Evolutionary conservation across 108 stramenopile species (phyloP).

Genomic region (Conticribra weissflogii): DNA sequence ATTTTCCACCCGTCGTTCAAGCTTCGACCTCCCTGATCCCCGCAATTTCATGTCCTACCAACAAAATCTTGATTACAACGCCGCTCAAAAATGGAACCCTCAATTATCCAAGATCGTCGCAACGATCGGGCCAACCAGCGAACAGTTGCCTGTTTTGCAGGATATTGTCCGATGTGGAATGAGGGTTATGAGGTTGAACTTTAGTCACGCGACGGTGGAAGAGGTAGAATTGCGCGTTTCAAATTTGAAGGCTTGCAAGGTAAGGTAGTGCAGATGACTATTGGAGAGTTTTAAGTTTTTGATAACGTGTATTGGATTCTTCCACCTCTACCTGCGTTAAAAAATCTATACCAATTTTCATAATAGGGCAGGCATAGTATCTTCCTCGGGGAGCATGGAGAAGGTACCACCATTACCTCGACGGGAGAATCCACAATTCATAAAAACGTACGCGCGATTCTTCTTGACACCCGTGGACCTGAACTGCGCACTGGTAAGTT

Average conservation of each 20-base stretch:
- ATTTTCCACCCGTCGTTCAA: constrained; percentile 18
- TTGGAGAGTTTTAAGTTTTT: neutral
- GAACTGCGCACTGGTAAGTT: constrained; percentile 93
- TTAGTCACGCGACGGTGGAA: constrained; percentile 94
- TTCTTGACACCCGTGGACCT: constrained; percentile 94
- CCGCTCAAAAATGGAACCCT: constrained; percentile 46
- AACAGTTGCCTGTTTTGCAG: constrained; percentile 80
- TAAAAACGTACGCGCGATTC: constrained; percentile 75
- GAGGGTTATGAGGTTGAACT: constrained; percentile 94
- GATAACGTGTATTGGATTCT: constrained; percentile 5
- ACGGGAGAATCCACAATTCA: constrained; percentile 45
- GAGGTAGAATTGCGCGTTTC: constrained; percentile 89
- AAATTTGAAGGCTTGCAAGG: constrained; percentile 79
- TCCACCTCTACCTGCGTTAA: constrained; percentile 6
- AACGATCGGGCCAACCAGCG: constrained; percentile 94
- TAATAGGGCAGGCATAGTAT: constrained; percentile 28
- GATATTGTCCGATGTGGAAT: constrained; percentile 82
- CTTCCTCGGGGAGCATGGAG: constrained; percentile 4
- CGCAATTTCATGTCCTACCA: constrained; percentile 44
- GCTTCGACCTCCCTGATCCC: constrained; percentile 53
- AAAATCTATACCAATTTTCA: constrained; percentile 3
- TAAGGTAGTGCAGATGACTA: constrained; percentile 3
- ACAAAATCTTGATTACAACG: constrained; percentile 32
- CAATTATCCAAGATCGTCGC: constrained; percentile 92
- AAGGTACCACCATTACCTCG: constrained; percentile 7